Conservation (phyloP, 2,329 filamentous ascomycete genomes). For the Aphanoascus verrucosus region DNA sequence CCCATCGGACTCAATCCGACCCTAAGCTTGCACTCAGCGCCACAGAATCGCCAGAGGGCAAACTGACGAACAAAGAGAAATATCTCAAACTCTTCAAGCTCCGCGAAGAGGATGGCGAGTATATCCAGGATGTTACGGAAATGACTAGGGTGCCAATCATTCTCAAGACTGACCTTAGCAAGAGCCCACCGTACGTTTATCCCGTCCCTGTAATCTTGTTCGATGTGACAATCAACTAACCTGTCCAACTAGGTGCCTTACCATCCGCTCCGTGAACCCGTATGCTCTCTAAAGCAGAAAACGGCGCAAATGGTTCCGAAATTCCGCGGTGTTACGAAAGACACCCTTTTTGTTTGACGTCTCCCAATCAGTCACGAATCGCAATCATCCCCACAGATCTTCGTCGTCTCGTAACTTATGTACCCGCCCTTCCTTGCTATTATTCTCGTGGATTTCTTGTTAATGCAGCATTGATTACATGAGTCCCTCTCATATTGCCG, state of each 20-base stretch:
- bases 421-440: neutral
- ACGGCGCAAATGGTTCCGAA: neutral
- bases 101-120: constrained; percentile 83
- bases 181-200: constrained; percentile 92
- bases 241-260: constrained; percentile 34
- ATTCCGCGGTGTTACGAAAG: neutral
- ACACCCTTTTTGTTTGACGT: neutral
- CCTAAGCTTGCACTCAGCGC: constrained; percentile 67
- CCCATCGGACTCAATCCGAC: constrained; percentile 85
- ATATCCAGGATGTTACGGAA: constrained; percentile 96
- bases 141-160: constrained; percentile 98
- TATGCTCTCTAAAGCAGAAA: constrained; percentile 33
- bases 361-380: neutral
- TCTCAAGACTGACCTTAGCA: constrained; percentile 92
- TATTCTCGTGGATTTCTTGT: neutral
- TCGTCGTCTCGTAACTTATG: neutral
- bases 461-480: constrained; percentile 1
- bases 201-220: neutral
- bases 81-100: constrained; percentile 83
- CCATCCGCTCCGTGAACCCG: constrained; percentile 43
- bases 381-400: neutral
- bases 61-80: constrained; percentile 88
- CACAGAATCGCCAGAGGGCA: constrained; percentile 62
- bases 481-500: neutral
- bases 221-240: constrained; percentile 23